Percentiles rank a stretch among this genome's conserved stretches.
Conservation (phyloP, 306 rosid species). For the Lupinus albus region DNA sequence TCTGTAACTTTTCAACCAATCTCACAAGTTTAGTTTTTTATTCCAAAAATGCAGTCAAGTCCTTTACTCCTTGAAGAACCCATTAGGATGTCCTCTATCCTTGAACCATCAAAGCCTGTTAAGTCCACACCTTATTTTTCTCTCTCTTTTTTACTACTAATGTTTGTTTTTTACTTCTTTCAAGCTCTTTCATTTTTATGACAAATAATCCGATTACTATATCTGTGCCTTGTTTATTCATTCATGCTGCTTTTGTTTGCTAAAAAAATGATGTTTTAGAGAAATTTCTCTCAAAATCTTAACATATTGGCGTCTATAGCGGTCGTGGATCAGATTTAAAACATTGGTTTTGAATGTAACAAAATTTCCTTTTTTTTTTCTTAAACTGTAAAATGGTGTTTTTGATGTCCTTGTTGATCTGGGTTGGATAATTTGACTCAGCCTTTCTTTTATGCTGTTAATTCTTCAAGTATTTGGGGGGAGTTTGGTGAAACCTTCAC, state of each 20-base stretch:
- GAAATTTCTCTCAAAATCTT: too few species aligned
- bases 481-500: neutral
- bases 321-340: too few species aligned
- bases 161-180: neutral
- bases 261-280: too few species aligned
- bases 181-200: too few species aligned
- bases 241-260: slow-evolving; percentile 23
- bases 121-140: slow-evolving; percentile 31
- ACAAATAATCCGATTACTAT: neutral
- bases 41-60: slow-evolving; percentile 52
- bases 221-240: neutral
- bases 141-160: neutral
- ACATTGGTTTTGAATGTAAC: neutral
- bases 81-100: slow-evolving; percentile 75
- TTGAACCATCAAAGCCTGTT: slow-evolving; percentile 83
- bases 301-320: too few species aligned
- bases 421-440: slow-evolving; percentile 1
- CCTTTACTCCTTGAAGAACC: slow-evolving; percentile 85
- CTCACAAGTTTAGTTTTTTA: neutral
- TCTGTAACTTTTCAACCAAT: neutral
- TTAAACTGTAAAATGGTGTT: slow-evolving; percentile 4
- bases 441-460: neutral
- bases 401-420: neutral
- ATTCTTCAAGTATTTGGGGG: neutral
- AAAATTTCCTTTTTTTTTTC: too few species aligned